Evolutionary conservation across 2,329 filamentous ascomycete species (phyloP).

Genomic region (Eurotiales sp.): DNA sequence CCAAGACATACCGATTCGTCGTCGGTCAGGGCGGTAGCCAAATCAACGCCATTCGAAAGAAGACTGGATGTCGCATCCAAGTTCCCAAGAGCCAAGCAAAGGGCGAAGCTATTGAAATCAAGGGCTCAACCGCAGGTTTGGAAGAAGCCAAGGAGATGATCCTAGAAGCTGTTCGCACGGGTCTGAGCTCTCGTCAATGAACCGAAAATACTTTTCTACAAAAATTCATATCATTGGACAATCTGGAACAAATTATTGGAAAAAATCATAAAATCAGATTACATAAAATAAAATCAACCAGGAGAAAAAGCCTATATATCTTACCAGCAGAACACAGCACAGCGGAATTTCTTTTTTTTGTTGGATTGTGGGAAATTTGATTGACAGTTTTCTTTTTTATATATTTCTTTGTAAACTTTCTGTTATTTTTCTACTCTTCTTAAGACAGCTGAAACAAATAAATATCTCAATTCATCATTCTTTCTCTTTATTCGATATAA

Average conservation of each 20-base stretch:
- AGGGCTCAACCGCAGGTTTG: conserved; percentile 72
- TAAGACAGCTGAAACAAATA: conserved; percentile 8
- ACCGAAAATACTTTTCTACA: no score
- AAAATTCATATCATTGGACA: neutral
- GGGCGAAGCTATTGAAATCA: conserved; percentile 84
- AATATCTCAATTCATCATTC: no score
- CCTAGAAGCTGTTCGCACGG: conserved; percentile 67
- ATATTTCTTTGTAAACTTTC: conserved; percentile 17
- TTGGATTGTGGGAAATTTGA: conserved; percentile 2
- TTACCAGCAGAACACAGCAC: neutral
- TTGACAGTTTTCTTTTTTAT: conserved; percentile 13
- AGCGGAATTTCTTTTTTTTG: no score
- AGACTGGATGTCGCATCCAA: conserved; percentile 90
- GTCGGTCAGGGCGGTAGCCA: conserved; percentile 85
- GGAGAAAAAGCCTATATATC: neutral
- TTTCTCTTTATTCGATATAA: no score
- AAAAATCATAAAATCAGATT: neutral
- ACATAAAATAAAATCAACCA: neutral
- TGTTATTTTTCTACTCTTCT: conserved; percentile 6
- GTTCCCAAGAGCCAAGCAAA: conserved; percentile 76
- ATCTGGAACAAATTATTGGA: neutral
- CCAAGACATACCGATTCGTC: conserved; percentile 81
- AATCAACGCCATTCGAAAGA: conserved; percentile 87
- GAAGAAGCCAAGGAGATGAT: conserved; percentile 88
- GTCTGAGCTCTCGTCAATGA: conserved; percentile 18